Base-by-base conservation (phyloP, 805 yeast species). In the Osmozyma mogii region DNA sequence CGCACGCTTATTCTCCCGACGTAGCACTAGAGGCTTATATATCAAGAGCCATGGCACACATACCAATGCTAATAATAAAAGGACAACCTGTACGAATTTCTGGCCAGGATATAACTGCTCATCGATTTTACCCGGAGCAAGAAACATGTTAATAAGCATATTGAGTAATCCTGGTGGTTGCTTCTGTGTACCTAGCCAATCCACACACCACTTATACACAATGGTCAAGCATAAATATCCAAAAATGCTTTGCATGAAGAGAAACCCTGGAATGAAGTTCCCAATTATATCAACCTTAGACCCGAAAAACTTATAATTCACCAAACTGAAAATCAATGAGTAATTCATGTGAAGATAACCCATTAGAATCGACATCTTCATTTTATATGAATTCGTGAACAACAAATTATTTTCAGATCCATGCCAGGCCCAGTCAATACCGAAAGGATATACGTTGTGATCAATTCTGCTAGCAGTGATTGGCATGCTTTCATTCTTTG, bases 381-480 rank as follows among this genome's bases (percentile, higher is more conserved):
- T 92, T 68, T 92, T 92, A 64, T 84, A 92, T 3, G 97, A 88
- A 63, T 92, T 92, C 29, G 95, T 74, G 60, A 92, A 92, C 35
- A 94, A 59, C 46, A 92, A 68, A 29, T 79, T 78, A 61, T 92
- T 92, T 44, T 92, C 98, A 23, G 97, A 72, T 11, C 96, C 96
- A 56, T 92, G 99, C 99, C 99, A 92, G 8, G 80, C 83, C 40
- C 80, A 83, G 58, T 92, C 99, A 30, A 92, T 58, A 30, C 99
- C 99, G 51, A 92, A 63, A 4, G 78, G 62, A 50, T 92, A 92
- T 9, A 75, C 75, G 9, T 25, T 24, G n/a, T 37, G 37, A 6
- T 89, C 84, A 9, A 65, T 65, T 44, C 71, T 68, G 21, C 65
- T 65, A 9, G 87, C 96, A 4, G 75, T 51, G 8, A 31, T 27